These are phyloP conservation scores for Prunus campanulata DNA, from an alignment of 306 rosid species.

Conservation along the genomic window DNA sequence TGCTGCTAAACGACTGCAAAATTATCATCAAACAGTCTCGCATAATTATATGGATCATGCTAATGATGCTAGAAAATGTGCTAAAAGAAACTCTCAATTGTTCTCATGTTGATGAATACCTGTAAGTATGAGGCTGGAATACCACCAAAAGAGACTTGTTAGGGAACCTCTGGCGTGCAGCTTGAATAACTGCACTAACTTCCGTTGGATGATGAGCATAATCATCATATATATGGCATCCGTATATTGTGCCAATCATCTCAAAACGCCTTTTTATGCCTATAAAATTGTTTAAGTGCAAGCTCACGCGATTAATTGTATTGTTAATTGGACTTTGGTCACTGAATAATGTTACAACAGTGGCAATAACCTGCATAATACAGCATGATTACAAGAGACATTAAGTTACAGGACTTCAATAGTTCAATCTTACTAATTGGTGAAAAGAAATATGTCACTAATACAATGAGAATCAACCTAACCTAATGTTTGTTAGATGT, in stretches of 20 bases:
- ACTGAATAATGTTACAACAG: conserved; percentile 1
- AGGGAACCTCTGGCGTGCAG: conserved; percentile 32
- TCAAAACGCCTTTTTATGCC: conserved; percentile 38
- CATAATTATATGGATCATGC: not conserved
- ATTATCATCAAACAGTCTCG: not conserved
- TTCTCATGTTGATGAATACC: conserved; percentile 13
- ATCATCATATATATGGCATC: conserved; percentile 28
- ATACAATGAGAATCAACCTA: not conserved
- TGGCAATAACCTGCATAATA: conserved; percentile 26
- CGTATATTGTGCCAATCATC: conserved; percentile 23
- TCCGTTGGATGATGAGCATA: conserved; percentile 43
- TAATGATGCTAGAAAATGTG: not conserved
- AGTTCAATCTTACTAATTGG: not conserved
- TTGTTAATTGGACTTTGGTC: conserved; percentile 3
- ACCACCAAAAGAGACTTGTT: conserved; percentile 21
- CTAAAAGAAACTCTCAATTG: not conserved
- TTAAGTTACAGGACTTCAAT: not conserved
- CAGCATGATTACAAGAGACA: not conserved
- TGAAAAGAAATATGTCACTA: not conserved
- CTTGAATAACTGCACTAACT: conserved; percentile 34
- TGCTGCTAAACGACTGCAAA: conserved; percentile 34
- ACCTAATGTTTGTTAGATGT: not conserved
- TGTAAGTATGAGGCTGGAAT: conserved; percentile 37
- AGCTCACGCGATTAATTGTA: conserved; percentile 12
- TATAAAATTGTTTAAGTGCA: conserved; percentile 25